Evolutionary conservation across 192 early-diverging fungal species (phyloP), one percentile per base, ranked within the genome.

Genomic region (Nowakowskiella sp.): DNA sequence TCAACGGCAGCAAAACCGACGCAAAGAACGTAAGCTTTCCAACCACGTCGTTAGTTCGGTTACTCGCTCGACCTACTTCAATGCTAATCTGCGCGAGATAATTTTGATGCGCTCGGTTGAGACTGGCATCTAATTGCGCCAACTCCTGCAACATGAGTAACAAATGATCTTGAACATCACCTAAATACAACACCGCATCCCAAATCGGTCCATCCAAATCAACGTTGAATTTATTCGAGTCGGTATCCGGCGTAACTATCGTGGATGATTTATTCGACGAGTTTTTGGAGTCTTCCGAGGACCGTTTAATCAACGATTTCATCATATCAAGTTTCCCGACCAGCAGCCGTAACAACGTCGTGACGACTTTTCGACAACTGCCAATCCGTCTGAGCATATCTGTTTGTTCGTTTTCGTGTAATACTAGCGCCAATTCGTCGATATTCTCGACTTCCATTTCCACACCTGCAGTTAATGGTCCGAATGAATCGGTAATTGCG

Each of bases 81-180:
- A 88, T 80, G n/a, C 81, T 83, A 25, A 85, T 82, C 58, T 84
- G 80, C 1, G 85, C 83, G 39, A 89, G 60, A 46, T 89, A 85
- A 53, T 86, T 87, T 1, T 82, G 72, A 47, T 89, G 84, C 6
- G 85, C 81, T 3, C 87, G 61, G 3, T 77, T 73, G 16, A 89
- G 67, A 21, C 83, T 77, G 26, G 75, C 78, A 44, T 89, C 87
- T 50, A 80, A 86, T 31, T 87, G 85, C 47, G 80, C 68, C n/a
- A 85, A 48, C 27, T 84, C 87, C 58, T 86, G 85, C 53, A 85
- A 65, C 83, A 86, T 85, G 4, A 82, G 85, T 32, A 85, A 66
- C 9, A 89, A 78, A 62, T 89, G 87, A 60, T 87, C 77, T 60
- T 86, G 84, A 29, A 90, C 79, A 60, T 90, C 87, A 16, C 86